Base-by-base conservation (phyloP, 73 alveolate species). In the Paramecium biaurelia region DNA sequence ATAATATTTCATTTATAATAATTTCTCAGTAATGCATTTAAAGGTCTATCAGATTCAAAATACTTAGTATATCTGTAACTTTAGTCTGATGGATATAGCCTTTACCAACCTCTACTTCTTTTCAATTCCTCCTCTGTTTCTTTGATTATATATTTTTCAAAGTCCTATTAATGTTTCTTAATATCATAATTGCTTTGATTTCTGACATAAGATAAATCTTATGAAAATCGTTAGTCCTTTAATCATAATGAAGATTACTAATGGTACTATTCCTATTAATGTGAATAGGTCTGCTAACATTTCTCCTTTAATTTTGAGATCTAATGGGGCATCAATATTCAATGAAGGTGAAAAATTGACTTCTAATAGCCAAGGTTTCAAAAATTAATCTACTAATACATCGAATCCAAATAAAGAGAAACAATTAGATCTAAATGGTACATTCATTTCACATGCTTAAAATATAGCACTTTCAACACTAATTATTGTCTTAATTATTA, bases 321-420 rank as follows among this genome's bases (percentile, higher is more conserved):
- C 99, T n/a, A 86, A 68, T 34, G 98, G 97, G 59, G 98, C 93
- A 92, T 95, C 95, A 87, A 97, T 96, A 74, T 97, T 95, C 34
- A 98, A 76, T 2, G 97, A 86, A 3, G 99, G 99, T 15, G 96
- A 89, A 57, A 95, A 93, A 93, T 97, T 97, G 41, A 97, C 98
- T 92, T 98, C 99, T 21, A 98, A 89, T 47, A 98, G 74, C 98
- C 99, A 98, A 7, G 99, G 99, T 59, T 97, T 93, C 24, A 97
- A 85, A n/a, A 76, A 59, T 18, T 96, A 97, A 89, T 96, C 99
- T 34, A 98, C 95, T 58, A 98, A 82, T 10, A 98, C 93, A 93
- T 98, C 99, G 72, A 97, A 97, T n/a, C 99, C 99, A 70, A 89
- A 89, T 23, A 79, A 42, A 2, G 97, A 98, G 96, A 97, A 97